Evolutionary conservation across 2,329 filamentous ascomycete species (phyloP).

Genomic region (Xylariaceae sp.): DNA sequence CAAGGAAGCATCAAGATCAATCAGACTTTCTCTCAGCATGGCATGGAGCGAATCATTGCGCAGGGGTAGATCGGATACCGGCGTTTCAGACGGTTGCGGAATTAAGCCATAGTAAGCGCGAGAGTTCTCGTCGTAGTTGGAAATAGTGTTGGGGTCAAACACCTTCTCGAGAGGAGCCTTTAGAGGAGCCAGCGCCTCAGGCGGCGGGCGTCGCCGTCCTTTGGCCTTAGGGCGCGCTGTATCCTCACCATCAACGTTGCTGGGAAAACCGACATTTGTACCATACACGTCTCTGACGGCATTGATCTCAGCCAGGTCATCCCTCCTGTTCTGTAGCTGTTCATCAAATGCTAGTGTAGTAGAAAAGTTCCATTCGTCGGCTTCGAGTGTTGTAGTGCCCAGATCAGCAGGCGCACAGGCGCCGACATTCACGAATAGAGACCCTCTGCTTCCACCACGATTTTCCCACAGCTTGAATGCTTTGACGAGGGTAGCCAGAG

Average conservation of each 20-base stretch:
- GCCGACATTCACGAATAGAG: conserved; percentile 56
- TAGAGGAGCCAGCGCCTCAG: conserved; percentile 52
- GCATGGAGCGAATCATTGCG: conserved; percentile 50
- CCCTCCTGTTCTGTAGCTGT: conserved; percentile 47
- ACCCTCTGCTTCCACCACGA: conserved; percentile 63
- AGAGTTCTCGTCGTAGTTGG: conserved; percentile 60
- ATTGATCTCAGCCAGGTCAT: conserved; percentile 40
- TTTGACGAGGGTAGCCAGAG: conserved; percentile 60
- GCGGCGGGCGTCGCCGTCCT: conserved; percentile 50
- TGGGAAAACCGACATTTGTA: conserved; percentile 49
- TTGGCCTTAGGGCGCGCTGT: conserved; percentile 51
- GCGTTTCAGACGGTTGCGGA: conserved; percentile 28
- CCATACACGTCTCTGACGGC: conserved; percentile 59
- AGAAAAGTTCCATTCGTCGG: conserved; percentile 64
- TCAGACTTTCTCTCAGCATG: conserved; percentile 57
- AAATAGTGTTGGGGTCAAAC: conserved; percentile 61
- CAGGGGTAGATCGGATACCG: conserved; percentile 52
- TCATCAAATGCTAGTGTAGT: conserved; percentile 61
- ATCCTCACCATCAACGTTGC: conserved; percentile 43
- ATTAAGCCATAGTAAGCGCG: conserved; percentile 53
- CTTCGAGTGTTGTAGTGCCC: conserved; percentile 43
- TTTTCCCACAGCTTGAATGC: conserved; percentile 73
- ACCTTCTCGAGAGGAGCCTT: conserved; percentile 59
- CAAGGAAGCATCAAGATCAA: conserved; percentile 58
- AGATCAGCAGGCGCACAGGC: conserved; percentile 47